Base-by-base conservation (phyloP, 2,329 filamentous ascomycete species). In the Neopestalotiopsis sp. region DNA sequence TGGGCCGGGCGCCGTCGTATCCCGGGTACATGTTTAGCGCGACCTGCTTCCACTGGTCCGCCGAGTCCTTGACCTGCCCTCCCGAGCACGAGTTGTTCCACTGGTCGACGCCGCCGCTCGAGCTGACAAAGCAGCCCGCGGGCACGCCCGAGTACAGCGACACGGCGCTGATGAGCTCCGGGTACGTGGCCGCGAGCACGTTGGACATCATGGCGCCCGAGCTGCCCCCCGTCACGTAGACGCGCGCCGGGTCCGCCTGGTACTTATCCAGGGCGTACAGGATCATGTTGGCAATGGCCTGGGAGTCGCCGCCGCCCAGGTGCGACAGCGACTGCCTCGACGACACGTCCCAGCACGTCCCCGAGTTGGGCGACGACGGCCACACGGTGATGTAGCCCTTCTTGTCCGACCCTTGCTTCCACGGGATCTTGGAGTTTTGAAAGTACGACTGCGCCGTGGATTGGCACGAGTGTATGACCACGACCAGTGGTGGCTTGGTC, bases 301-400 rank as follows among this genome's bases (percentile, higher is more conserved):
- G 76, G 30, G 74, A 75, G 70, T 81, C 80, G 28, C 78, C 79
- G 1, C 79, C 78, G 64, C 79, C 80, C 3, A 75, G 68, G 69
- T 79, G 76, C 6, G 72, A 73, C 42, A 81, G 73, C 0, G 84
- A 83, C 9, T 68, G 64, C 45, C 79, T 78, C n/a, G 82, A 86
- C 6, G 83, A 84, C 5, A 89, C 87, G 71, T 90, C 88, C 87
- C 87, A 90, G 77, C 87, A 90, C 20, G 76, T 78, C 12, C 78
- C 86, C n/a, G 74, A 76, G 71, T 86, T 82, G 0, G 86, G 85
- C 9, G 82, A 84, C 67, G 79, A 80, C 2, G 87, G 86, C 78
- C 86, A 89, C 68, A 89, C 85, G 63, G 85, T 82, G 68, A 81
- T 77, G 71, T 79, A 81, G 0, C 79, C 79, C 70, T 79, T 80